These are phyloP conservation scores for Copromyces sp. DNA, from an alignment of 495 filamentous ascomycete genomes.

Conservation along the genomic window DNA sequence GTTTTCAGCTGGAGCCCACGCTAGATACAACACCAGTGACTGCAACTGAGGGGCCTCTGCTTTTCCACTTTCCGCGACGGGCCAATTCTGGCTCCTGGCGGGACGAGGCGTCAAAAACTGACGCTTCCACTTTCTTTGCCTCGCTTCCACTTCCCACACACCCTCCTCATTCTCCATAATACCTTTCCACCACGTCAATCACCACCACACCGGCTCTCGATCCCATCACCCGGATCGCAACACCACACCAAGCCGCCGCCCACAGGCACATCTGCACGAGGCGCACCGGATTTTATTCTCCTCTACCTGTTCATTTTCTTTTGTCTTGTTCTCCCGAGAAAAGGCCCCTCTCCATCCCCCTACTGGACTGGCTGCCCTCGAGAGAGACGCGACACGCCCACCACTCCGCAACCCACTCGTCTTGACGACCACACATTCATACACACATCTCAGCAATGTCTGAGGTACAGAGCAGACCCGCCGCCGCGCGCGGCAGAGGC, in stretches of 20 bases:
- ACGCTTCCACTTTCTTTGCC: constrained; percentile 11
- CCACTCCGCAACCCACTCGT: constrained; percentile 14
- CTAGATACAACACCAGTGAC: not conserved
- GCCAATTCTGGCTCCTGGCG: constrained; percentile 15
- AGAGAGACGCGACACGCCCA: constrained; percentile 34
- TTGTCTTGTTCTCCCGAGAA: not conserved
- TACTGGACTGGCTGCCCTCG: constrained; percentile 19
- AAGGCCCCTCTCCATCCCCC: constrained; percentile 3
- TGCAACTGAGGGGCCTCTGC: constrained; percentile 7
- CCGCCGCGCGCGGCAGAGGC: constrained; percentile 40
- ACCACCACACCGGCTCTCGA: constrained; percentile 16
- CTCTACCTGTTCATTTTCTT: constrained; percentile 10
- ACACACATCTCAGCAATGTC: constrained; percentile 58
- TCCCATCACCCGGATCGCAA: constrained; percentile 25
- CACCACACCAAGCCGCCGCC: constrained; percentile 18
- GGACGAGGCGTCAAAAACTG: constrained; percentile 22
- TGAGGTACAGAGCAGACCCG: constrained; percentile 75
- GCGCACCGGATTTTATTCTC: constrained; percentile 5
- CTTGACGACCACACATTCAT: constrained; percentile 9
- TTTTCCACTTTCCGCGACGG: constrained; percentile 14
- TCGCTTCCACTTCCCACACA: constrained; percentile 14
- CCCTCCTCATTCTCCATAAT: constrained; percentile 9
- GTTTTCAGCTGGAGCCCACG: not conserved
- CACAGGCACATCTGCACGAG: not conserved
- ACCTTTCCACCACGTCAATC: constrained; percentile 12